Base-by-base conservation (phyloP, 2,329 filamentous ascomycete species). In the Didymella segeticola region DNA sequence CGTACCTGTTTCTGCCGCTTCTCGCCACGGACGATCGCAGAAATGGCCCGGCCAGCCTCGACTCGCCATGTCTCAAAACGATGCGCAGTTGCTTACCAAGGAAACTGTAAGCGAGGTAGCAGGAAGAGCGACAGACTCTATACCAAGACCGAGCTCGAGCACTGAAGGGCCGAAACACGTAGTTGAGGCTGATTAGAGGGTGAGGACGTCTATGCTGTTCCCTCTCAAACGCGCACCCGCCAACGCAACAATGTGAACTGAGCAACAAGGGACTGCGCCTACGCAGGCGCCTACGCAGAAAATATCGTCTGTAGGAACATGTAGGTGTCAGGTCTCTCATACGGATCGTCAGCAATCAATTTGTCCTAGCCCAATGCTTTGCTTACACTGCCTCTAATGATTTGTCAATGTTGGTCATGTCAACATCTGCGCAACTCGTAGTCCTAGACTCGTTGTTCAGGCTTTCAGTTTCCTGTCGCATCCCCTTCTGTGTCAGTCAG, bases 1-100 rank as follows among this genome's bases (percentile, higher is more conserved):
- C 33, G 25, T 45, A 22, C 23, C 39, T 45, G 34, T 29, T 49
- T 54, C 42, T 45, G 38, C 22, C 34, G 34, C 19, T 15, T 38
- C 33, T 36, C 30, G 39, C 39, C 27, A 36, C 26, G 27, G 6
- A 10, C 12, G 12, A n/a, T 22, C n/a, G 12, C 15, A 27, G 34
- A 11, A 15, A 7, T 33, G 43, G 14, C 34, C 45, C 33, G n/a
- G 31, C 39, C 15, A 25, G 14, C 19, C 11, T 23, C 34, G 41
- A 46, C 49, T 54, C 29, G 45, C 41, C 20, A 34, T n/a, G 29
- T 20, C 8, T 41, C 4, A 23, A 23, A 29, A 22, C 37, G n/a
- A 39, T 15, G 38, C 38, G 39, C 27, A 26, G 25, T 41, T 23
- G 41, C 41, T 45, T 14, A 49, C 12, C 19, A 39, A 42, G 17